phyloP scores from a whole-genome alignment of 2,329 filamentous ascomycete genomes.

The Aspergillus candidus region DNA sequence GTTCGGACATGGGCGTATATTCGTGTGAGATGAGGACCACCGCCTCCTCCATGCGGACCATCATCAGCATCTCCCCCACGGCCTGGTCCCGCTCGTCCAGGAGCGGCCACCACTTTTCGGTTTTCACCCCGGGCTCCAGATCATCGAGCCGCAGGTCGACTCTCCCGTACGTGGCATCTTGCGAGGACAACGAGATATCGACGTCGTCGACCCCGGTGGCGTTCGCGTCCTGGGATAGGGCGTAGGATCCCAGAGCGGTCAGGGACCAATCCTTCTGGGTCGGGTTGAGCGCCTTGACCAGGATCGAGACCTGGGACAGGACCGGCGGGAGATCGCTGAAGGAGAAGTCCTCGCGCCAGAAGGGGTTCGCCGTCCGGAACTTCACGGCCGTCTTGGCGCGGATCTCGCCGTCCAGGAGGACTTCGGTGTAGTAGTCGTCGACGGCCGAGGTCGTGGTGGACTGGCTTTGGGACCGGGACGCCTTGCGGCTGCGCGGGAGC shows the following conservation, averaged over 20 bases:
- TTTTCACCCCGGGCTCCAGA: constrained; percentile 67
- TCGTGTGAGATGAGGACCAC: constrained; percentile 81
- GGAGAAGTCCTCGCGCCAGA: constrained; percentile 46
- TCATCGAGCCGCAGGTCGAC: constrained; percentile 80
- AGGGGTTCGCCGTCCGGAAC: constrained; percentile 40
- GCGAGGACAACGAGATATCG: constrained; percentile 37
- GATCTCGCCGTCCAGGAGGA: constrained; percentile 44
- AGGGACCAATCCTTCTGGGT: constrained; percentile 47
- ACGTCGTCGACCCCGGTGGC: constrained; percentile 40
- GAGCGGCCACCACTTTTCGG: constrained; percentile 84
- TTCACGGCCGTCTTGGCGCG: constrained; percentile 46
- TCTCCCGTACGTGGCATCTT: constrained; percentile 45
- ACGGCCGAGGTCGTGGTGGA: constrained; percentile 22
- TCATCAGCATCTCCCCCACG: constrained; percentile 79
- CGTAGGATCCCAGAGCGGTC: constrained; percentile 40
- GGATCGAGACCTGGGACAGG: constrained; percentile 41
- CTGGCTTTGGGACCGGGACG: constrained; percentile 26
- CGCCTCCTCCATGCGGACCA: constrained; percentile 76
- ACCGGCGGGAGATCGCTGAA: constrained; percentile 44
- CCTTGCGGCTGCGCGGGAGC: constrained; percentile 27
- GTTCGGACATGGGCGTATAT: constrained; percentile 73
- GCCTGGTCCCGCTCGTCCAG: constrained; percentile 67
- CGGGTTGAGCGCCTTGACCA: constrained; percentile 43
- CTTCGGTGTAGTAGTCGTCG: constrained; percentile 45
- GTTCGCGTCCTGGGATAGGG: constrained; percentile 36